phyloP scores from a whole-genome alignment of 1,284 basidiomycete genomes.

The Malassezia dermatis region DNA sequence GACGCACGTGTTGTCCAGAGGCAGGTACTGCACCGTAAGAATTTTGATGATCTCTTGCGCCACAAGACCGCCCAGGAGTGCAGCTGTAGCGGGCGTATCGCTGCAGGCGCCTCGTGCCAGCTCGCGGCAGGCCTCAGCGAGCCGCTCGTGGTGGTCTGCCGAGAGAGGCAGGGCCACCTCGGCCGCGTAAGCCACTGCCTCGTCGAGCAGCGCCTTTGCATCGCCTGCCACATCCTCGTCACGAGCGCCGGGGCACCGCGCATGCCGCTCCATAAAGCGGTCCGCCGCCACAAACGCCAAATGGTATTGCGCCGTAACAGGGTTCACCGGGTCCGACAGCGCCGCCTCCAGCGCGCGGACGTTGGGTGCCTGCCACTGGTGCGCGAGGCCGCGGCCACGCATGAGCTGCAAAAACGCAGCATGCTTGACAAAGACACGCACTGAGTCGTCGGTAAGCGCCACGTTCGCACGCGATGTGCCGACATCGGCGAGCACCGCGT shows the following conservation, averaged over 20 bases:
- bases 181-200: background rate
- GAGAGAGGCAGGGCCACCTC: background rate
- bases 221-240: background rate
- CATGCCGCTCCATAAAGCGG: constrained; percentile 47
- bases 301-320: constrained; percentile 35
- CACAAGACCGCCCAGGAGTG: constrained; percentile 81
- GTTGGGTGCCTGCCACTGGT: constrained; percentile 45
- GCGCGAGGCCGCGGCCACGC: constrained; percentile 56
- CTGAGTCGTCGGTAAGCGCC: constrained; percentile 50
- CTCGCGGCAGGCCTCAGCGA: constrained; percentile 4
- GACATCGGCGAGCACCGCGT: constrained; percentile 36
- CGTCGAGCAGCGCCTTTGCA: background rate
- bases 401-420: constrained; percentile 69
- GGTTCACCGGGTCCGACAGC: constrained; percentile 37
- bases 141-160: background rate
- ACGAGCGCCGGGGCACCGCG: constrained; percentile 50
- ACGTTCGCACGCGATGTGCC: constrained; percentile 16
- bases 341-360: constrained; percentile 25
- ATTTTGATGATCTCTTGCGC: constrained; percentile 98
- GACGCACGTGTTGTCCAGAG: constrained; percentile 73
- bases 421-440: constrained; percentile 83
- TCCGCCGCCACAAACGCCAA: constrained; percentile 51
- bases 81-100: constrained; percentile 82
- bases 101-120: constrained; percentile 58
- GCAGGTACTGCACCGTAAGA: constrained; percentile 89